Evolutionary conservation across 1,284 basidiomycete species (phyloP).

Genomic region (Apiotrichum brassicae): DNA sequence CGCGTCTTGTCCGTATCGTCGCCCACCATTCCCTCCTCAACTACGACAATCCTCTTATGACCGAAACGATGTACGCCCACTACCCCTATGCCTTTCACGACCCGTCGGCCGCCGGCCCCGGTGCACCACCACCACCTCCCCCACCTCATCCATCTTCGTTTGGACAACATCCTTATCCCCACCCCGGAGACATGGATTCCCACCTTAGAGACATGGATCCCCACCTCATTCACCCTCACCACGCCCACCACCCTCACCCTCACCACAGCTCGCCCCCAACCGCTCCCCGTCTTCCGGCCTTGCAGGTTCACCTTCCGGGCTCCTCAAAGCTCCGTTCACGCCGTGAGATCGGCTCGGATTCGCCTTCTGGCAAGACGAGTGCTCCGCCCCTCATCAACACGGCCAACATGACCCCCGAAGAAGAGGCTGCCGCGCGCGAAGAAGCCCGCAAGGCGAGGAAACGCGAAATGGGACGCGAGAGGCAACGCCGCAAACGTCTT

Average conservation of each 20-base stretch:
- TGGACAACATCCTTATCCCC: background rate
- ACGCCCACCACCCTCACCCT: constrained; percentile 7
- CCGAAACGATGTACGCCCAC: constrained; percentile 6
- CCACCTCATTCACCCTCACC: constrained; percentile 4
- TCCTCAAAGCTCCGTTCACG: constrained; percentile 22
- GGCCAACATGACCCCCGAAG: background rate
- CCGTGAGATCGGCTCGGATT: constrained; percentile 2
- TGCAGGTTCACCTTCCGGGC: constrained; percentile 26
- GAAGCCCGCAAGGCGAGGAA: constrained; percentile 19
- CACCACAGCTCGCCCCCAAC: background rate
- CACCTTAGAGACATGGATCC: too few species aligned
- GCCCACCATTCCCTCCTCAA: background rate
- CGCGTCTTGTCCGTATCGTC: background rate
- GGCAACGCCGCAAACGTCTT: constrained; percentile 20
- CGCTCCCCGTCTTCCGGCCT: background rate
- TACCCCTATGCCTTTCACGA: constrained; percentile 6
- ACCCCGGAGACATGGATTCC: constrained; percentile 2
- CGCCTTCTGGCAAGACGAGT: background rate
- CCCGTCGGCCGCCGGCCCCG: background rate
- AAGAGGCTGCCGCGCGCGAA: constrained; percentile 8
- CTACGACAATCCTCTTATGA: constrained; percentile 1
- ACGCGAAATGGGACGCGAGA: constrained; percentile 19
- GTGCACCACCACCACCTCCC: background rate
- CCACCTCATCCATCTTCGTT: background rate
- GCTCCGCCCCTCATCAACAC: constrained; percentile 4